These are phyloP conservation scores for Areca catechu DNA, from an alignment of 176 grass and related monocot species.

Conservation along the genomic window DNA sequence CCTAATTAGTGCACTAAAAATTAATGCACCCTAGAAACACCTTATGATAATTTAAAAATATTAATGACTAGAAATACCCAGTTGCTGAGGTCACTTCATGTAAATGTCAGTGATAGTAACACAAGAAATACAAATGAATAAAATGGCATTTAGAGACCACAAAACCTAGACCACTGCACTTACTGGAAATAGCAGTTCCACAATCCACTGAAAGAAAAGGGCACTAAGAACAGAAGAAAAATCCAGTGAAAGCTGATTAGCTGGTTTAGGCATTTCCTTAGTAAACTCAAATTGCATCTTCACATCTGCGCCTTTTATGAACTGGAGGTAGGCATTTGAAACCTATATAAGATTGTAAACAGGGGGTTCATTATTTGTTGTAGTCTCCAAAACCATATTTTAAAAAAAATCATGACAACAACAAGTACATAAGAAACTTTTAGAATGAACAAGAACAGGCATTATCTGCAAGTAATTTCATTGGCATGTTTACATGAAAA, in stretches of 20 bases:
- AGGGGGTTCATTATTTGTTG: constrained; percentile 1
- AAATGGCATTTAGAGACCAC: too few species aligned
- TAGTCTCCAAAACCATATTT: too few species aligned
- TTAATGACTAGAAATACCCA: too few species aligned
- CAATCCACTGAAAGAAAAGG: constrained; percentile 42
- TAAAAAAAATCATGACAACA: neutral
- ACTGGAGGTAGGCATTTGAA: constrained; percentile 35
- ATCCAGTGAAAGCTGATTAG: constrained; percentile 20
- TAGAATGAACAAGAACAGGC: too few species aligned
- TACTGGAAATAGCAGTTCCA: constrained; percentile 61
- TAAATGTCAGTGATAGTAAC: too few species aligned
- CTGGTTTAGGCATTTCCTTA: constrained; percentile 61
- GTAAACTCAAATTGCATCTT: constrained; percentile 39
- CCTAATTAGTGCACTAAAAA: too few species aligned
- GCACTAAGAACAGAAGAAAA: constrained; percentile 37
- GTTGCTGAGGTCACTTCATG: too few species aligned
- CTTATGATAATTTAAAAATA: neutral
- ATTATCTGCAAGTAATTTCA: too few species aligned
- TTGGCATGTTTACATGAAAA: too few species aligned
- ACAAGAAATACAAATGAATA: too few species aligned
- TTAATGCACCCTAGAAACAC: neutral
- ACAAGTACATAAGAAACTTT: neutral
- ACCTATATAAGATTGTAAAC: constrained; percentile 19
- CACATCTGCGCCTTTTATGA: neutral
- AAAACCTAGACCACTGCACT: neutral